Percentiles rank a stretch among this genome's conserved stretches.
phyloP scores from a whole-genome alignment of 768 basidiomycete species.

The Podaxis sp. region DNA sequence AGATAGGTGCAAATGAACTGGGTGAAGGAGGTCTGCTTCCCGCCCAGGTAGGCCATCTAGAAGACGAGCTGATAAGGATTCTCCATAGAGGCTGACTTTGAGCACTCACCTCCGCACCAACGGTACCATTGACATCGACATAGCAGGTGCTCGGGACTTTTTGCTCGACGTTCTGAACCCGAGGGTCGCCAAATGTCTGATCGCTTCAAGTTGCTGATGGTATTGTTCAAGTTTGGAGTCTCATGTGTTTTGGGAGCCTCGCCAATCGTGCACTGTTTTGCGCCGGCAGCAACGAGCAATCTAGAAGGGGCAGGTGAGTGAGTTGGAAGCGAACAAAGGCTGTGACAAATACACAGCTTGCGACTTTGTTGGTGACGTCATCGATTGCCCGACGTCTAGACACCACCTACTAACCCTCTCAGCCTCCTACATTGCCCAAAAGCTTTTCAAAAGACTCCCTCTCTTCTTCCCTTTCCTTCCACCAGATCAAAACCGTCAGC shows the following conservation, averaged over 20 bases:
- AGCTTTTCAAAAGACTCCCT: constrained; percentile 30
- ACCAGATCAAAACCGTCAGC: constrained; percentile 18
- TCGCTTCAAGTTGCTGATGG: constrained; percentile 91
- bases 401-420: background rate
- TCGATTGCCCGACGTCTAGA: constrained; percentile 90
- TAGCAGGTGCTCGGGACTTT: constrained; percentile 88
- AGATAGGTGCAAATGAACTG: constrained; percentile 92
- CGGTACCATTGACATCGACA: constrained; percentile 78
- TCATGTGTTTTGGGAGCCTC: constrained; percentile 98
- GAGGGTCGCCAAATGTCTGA: constrained; percentile 74
- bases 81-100: background rate
- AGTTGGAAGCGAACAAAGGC: constrained; percentile 41
- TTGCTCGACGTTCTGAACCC: constrained; percentile 81
- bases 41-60: constrained; percentile 88
- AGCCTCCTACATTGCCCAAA: constrained; percentile 23
- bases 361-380: constrained; percentile 97
- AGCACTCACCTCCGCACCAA: constrained; percentile 79
- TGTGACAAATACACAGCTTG: constrained; percentile 85
- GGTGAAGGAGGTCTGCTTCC: constrained; percentile 73
- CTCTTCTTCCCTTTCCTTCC: constrained; percentile 21
- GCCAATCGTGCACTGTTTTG: constrained; percentile 87
- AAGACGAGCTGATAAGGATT: constrained; percentile 13
- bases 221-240: constrained; percentile 97
- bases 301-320: constrained; percentile 53
- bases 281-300: constrained; percentile 92